Percentiles rank a stretch among this genome's conserved stretches.
Conservation (phyloP, 2,329 filamentous ascomycete species). For the Aspergillus tanneri region DNA sequence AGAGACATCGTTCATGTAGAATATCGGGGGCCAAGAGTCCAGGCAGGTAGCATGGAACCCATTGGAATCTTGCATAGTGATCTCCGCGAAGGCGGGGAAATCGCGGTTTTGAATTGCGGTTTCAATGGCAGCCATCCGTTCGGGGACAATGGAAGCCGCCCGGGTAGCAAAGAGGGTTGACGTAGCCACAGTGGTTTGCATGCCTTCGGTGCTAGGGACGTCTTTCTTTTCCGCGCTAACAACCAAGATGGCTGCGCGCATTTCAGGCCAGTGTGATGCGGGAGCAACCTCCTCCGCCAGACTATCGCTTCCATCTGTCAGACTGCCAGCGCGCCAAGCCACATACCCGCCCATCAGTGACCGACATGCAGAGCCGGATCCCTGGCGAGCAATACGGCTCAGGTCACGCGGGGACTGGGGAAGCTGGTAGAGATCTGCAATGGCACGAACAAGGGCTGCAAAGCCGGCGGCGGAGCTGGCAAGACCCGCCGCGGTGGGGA, state of each 20-base stretch:
- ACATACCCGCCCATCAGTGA: constrained; percentile 94
- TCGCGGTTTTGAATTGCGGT: constrained; percentile 73
- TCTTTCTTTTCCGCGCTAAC: constrained; percentile 94
- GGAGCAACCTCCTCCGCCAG: constrained; percentile 84
- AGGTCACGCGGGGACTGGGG: constrained; percentile 78
- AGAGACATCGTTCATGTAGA: constrained; percentile 96
- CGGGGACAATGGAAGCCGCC: constrained; percentile 73
- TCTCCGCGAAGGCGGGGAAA: constrained; percentile 80
- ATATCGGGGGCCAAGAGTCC: constrained; percentile 95
- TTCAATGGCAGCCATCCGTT: constrained; percentile 81
- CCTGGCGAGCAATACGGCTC: constrained; percentile 85
- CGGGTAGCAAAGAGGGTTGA: constrained; percentile 82
- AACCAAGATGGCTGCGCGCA: constrained; percentile 89
- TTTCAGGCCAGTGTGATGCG: constrained; percentile 88
- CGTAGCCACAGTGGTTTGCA: constrained; percentile 94
- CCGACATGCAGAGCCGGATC: constrained; percentile 90
- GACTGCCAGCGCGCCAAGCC: constrained; percentile 80
- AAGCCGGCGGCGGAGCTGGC: constrained; percentile 65
- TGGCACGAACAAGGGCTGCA: constrained; percentile 68
- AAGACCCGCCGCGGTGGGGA: constrained; percentile 93
- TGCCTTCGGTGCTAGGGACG: constrained; percentile 86
- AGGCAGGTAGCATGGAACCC: constrained; percentile 93
- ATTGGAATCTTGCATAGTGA: constrained; percentile 97
- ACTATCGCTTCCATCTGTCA: constrained; percentile 79
- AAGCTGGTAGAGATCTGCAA: constrained; percentile 88